Evolutionary conservation across 441 rosid genomes (phyloP).

Genomic region (Arabidopsis hybrid): DNA sequence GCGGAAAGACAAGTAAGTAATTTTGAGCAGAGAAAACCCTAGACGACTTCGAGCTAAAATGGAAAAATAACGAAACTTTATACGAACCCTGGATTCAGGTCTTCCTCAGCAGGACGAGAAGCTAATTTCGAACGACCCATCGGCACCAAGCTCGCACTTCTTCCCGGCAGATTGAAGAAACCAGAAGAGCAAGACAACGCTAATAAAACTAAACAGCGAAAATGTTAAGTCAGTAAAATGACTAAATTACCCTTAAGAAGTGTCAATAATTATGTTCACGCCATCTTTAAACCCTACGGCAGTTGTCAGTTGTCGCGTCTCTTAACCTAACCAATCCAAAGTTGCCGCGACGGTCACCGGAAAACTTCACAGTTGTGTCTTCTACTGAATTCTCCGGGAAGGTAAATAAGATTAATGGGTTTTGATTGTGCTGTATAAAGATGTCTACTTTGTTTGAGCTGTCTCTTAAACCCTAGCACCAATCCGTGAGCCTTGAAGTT

Average conservation of each 20-base stretch:
- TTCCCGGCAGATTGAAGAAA: conserved; percentile 37
- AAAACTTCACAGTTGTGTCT: conserved; percentile 20
- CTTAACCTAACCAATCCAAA: conserved; percentile 25
- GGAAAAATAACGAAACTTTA: conserved; percentile 22
- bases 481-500: conserved; percentile 6
- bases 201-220: background rate
- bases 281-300: conserved; percentile 43
- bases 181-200: background rate
- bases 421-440: conserved; percentile 5
- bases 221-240: conserved; percentile 4
- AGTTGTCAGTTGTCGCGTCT: conserved; percentile 20
- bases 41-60: conserved; percentile 12
- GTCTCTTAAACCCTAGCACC: conserved; percentile 18
- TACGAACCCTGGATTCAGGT: conserved; percentile 61
- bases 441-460: conserved; percentile 14
- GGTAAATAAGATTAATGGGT: conserved; percentile 25
- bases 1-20: conserved; percentile 14
- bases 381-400: conserved; percentile 15
- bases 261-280: conserved; percentile 13
- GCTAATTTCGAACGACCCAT: conserved; percentile 74
- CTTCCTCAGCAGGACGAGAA: conserved; percentile 54
- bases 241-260: conserved; percentile 23
- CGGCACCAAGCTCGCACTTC: conserved; percentile 36
- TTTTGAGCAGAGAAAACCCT: conserved; percentile 19
- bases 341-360: conserved; percentile 40